Base-by-base conservation (phyloP, 2,329 filamentous ascomycete genomes). In the Coleophoma cylindrospora region DNA sequence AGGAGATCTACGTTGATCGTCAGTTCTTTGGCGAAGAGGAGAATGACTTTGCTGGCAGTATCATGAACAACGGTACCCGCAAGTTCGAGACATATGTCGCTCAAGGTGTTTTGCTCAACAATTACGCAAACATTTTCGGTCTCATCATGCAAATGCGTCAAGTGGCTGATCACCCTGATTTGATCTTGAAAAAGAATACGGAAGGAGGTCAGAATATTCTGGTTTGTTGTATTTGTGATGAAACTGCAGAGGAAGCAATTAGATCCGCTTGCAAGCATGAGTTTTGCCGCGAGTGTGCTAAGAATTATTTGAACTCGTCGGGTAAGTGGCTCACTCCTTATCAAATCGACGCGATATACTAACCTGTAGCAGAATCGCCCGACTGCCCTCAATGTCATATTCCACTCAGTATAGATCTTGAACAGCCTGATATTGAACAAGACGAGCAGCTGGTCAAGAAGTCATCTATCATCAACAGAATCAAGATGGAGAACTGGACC, bases 81-180 rank as follows among this genome's bases (percentile, higher is more conserved):
- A 85, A 91, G 61, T 99, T 97, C 58, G 89, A 97, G 64, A 97
- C 91, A 0, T 99, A 97, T 58, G 94, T 97, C 36, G 87, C 90
- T 15, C 89, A 91, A 56, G 91, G 91, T 72, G 92, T 97, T 17
- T 83, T 99, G 69, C 79, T 99, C 54, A 91, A 97, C 75, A 96
- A 96, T 66, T 97, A 97, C 60, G 94, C 94, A 72, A 99, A 99
- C 67, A 97, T 99, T 57, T 99, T 99, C 62, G 92, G 91, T 64
- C 79, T 99, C 49, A 96, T 99, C 64, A 97, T 97, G 90, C 91
- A 96, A 68, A 97, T 99, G 92, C 87, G 94, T 49, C 94, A 99
- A 71, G 89, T 96, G 22, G 91, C 94, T 8, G 94, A 99, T 58
- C 94, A 99, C 65, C 94, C 94, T 0, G 94, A 99, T 70, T 71